Evolutionary conservation across 2,329 filamentous ascomycete species (phyloP), one percentile per base, ranked within the genome.

Genomic region (Cylindrodendrum hubeiense): DNA sequence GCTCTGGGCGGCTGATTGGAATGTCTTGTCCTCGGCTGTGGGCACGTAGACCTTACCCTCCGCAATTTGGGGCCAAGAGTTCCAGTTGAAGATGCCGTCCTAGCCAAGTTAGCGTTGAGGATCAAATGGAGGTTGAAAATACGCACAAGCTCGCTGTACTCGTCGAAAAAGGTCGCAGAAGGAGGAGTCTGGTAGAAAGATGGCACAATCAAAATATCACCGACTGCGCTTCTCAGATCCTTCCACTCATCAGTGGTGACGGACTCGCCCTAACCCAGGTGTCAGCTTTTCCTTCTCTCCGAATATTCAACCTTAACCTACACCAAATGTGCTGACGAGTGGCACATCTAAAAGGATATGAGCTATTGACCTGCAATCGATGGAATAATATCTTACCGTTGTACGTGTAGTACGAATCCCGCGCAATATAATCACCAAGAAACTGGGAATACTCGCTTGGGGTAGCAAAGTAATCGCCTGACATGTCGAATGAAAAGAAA

Each of bases 401-500:
- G 37, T 65, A 56, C 6, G 24, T 56, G 34, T 47, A 65, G 51
- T 65, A 65, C 5, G 62, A 65, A 7, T 44, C 24, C 26, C 62
- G 56, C 2, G 41, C 28, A 19, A 60, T 17, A 30, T 65, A 56
- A 6, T 51, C 37, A 30, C 60, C 28, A 26, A 65, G 52, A 34
- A 56, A 65, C 8, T 33, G 15, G 5, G 56, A 56, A 33, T 65
- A 60, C 12, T 65, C n/a, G 33, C 30, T 28, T 17, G 62, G 56
- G 46, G 34, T 60, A 2, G 51, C 46, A 30, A 65, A 65, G 44
- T 65, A 52, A 24, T 46, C 33, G 7, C 26, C 44, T 7, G 19
- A 43, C 62, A 65, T 65, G 39, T 65, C 62, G 41, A 65, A 60
- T 2, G 62, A 65, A 51, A 65, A 60, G 56, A 65, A 65, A 2